Percentiles rank a stretch among this genome's conserved stretches.
Conservation (phyloP, 2,329 filamentous ascomycete genomes). For the Madurella fahalii region DNA sequence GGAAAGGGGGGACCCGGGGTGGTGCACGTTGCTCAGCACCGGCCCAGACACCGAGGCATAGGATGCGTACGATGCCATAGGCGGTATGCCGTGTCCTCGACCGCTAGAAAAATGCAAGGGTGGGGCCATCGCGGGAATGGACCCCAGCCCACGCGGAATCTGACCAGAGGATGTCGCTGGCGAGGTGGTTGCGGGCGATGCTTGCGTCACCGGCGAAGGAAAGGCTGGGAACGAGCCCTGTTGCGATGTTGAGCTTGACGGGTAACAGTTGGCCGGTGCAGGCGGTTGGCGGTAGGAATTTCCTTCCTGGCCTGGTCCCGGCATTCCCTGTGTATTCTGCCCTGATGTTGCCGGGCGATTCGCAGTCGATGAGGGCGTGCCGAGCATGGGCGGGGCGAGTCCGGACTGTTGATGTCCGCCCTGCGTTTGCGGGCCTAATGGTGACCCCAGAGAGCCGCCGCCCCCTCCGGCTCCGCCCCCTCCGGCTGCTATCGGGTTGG, state of each 20-base stretch:
- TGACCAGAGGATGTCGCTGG: slow-evolving; percentile 10
- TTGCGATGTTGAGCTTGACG: slow-evolving; percentile 37
- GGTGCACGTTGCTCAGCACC: slow-evolving; percentile 27
- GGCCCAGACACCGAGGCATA: slow-evolving; percentile 38
- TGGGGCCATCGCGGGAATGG: slow-evolving; percentile 30
- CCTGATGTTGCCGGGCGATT: slow-evolving; percentile 15
- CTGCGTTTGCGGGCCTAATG: slow-evolving; percentile 17
- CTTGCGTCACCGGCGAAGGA: slow-evolving; percentile 8
- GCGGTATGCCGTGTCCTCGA: slow-evolving; percentile 33
- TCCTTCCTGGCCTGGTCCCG: slow-evolving; percentile 7
- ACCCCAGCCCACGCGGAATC: slow-evolving; percentile 3
- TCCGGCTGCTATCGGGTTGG: slow-evolving; percentile 45
- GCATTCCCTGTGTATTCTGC: slow-evolving; percentile 23
- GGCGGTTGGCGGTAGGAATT: slow-evolving; percentile 9
- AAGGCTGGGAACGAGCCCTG: slow-evolving; percentile 29
- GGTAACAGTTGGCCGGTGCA: slow-evolving; percentile 16
- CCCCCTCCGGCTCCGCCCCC: slow-evolving; percentile 45
- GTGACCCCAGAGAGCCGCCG: slow-evolving; percentile 30
- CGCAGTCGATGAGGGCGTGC: slow-evolving; percentile 4
- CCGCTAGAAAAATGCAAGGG: slow-evolving; percentile 17
- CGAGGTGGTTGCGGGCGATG: slow-evolving; percentile 12
- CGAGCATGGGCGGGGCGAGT: slow-evolving; percentile 18
- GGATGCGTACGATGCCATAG: slow-evolving; percentile 15
- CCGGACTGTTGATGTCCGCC: slow-evolving; percentile 7
- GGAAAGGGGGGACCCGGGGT: slow-evolving; percentile 48